phyloP scores from a whole-genome alignment of 2,329 filamentous ascomycete genomes.

The Phyllachora maydis region DNA sequence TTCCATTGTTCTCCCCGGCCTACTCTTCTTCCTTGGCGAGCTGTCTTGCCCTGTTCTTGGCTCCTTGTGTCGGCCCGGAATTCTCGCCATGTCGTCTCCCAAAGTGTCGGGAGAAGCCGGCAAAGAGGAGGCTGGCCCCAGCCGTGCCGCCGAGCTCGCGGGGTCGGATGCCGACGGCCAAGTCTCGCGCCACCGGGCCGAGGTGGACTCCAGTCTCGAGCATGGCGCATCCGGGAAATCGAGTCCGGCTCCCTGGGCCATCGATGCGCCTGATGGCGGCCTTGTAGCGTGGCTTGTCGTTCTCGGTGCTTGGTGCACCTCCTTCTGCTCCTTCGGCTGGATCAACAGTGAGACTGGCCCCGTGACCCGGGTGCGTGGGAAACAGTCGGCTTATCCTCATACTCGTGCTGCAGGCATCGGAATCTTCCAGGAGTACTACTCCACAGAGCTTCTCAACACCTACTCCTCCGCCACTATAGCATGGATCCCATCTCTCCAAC shows the following conservation, averaged over 20 bases:
- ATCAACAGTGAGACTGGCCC: constrained; percentile 9
- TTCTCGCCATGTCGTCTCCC: too few species aligned
- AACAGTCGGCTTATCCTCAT: neutral
- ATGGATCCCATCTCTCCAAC: constrained; percentile 38
- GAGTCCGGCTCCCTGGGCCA: neutral
- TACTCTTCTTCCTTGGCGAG: too few species aligned
- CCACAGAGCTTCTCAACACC: constrained; percentile 20
- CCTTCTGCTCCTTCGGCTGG: constrained; percentile 19
- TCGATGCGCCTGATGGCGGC: constrained; percentile 7
- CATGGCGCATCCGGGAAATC: too few species aligned
- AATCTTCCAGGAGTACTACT: constrained; percentile 37
- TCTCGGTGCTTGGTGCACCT: constrained; percentile 16
- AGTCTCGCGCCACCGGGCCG: too few species aligned
- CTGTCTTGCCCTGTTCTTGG: too few species aligned
- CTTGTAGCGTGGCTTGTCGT: constrained; percentile 16
- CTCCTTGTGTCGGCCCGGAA: too few species aligned
- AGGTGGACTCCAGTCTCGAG: too few species aligned
- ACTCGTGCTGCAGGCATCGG: constrained; percentile 15
- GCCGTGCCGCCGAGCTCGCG: too few species aligned
- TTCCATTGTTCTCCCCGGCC: too few species aligned
- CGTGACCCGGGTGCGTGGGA: neutral
- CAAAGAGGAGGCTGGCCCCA: too few species aligned
- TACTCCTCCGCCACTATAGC: constrained; percentile 33
- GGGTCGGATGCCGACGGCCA: too few species aligned
- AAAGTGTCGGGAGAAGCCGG: too few species aligned